A percentile compares a stretch with the other conserved stretches of the same genome.
Conservation (phyloP, 768 basidiomycete species). For the Rhizopogon rudus region DNA sequence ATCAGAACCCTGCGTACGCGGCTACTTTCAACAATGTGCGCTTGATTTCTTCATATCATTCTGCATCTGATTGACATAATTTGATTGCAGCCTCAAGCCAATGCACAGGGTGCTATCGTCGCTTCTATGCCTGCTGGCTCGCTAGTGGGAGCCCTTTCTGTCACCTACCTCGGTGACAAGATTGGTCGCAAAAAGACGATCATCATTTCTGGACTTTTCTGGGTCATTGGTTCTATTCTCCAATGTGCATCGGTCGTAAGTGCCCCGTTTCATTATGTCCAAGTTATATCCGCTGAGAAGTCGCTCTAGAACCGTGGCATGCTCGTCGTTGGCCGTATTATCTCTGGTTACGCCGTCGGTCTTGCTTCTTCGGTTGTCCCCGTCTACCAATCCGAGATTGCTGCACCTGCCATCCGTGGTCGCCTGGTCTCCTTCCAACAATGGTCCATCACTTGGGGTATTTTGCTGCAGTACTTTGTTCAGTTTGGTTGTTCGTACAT, state of each 20-base stretch:
- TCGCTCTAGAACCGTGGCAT: constrained; percentile 57
- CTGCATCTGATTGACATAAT: constrained; percentile 1
- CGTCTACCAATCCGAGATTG: constrained; percentile 72
- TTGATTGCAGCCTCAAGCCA: constrained; percentile 37
- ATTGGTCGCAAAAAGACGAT: constrained; percentile 64
- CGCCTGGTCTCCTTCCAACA: constrained; percentile 75
- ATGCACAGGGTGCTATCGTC: constrained; percentile 68
- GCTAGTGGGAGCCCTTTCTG: constrained; percentile 58
- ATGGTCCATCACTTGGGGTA: constrained; percentile 80
- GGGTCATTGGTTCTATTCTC: constrained; percentile 69
- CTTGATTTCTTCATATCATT: background rate
- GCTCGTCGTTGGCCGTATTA: constrained; percentile 66
- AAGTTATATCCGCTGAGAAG: background rate
- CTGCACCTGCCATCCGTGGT: constrained; percentile 67
- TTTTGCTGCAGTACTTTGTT: constrained; percentile 70
- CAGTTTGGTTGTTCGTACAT: constrained; percentile 71
- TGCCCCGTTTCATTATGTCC: background rate
- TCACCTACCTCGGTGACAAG: constrained; percentile 57
- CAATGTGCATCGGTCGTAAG: constrained; percentile 54
- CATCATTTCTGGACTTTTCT: constrained; percentile 62
- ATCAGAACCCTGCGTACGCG: constrained; percentile 23
- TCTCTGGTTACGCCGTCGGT: constrained; percentile 65
- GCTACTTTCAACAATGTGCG: constrained; percentile 21
- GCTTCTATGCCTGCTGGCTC: constrained; percentile 75
- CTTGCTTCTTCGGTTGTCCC: constrained; percentile 64